phyloP scores from a whole-genome alignment of 805 yeast genomes.

The Hagleromyces aurorensis region DNA sequence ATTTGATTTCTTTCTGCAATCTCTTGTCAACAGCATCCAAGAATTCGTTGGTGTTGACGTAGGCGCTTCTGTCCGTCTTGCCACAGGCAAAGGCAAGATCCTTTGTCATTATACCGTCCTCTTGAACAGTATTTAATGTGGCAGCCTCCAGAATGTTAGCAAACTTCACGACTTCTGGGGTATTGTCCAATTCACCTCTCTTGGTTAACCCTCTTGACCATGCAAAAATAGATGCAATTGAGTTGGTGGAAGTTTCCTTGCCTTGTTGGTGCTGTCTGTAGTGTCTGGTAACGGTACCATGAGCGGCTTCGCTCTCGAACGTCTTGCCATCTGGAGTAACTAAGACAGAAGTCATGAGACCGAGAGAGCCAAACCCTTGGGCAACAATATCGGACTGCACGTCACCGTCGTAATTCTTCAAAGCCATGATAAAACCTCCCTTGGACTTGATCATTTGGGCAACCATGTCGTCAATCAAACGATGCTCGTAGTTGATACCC shows the following conservation, averaged over 20 bases:
- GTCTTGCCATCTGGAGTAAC: conserved; percentile 82
- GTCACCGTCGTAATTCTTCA: conserved; percentile 82
- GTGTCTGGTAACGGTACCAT: conserved; percentile 83
- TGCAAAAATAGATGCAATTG: conserved; percentile 79
- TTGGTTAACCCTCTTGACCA: conserved; percentile 82
- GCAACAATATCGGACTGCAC: conserved; percentile 82
- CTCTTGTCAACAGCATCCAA: conserved; percentile 67
- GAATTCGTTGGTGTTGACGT: conserved; percentile 69
- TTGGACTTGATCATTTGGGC: conserved; percentile 82
- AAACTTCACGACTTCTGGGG: conserved; percentile 62
- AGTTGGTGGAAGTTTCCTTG: conserved; percentile 75
- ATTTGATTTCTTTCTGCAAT: conserved; percentile 32
- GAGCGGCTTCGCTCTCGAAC: conserved; percentile 83
- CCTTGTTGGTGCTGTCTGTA: conserved; percentile 77
- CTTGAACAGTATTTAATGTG: conserved; percentile 63
- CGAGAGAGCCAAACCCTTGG: conserved; percentile 79
- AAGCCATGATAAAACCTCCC: conserved; percentile 74
- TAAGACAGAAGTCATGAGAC: conserved; percentile 76
- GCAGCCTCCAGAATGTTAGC: conserved; percentile 59
- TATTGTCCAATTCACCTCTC: conserved; percentile 68
- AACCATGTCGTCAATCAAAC: conserved; percentile 82
- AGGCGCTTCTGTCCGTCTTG: conserved; percentile 49
- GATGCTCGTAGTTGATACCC: conserved; percentile 69
- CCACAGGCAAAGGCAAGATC: conserved; percentile 72
- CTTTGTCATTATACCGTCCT: conserved; percentile 74